These are phyloP conservation scores for Geranium rotundifolium DNA, from an alignment of 345 rosid genomes.

Conservation along the genomic window DNA sequence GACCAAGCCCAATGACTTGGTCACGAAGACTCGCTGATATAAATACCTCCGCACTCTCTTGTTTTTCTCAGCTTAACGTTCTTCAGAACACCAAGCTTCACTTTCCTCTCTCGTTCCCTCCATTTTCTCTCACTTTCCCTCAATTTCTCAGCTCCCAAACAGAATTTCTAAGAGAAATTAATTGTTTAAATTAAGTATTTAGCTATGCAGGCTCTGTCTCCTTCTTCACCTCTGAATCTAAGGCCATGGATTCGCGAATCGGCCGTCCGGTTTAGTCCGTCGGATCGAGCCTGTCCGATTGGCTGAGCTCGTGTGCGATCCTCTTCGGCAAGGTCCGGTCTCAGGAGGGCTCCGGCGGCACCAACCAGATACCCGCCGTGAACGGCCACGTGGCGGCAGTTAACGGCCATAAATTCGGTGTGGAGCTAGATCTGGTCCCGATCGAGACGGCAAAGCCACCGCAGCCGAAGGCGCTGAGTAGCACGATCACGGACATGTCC, in stretches of 20 bases:
- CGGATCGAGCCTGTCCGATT: conserved; percentile 29
- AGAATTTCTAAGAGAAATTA: too few relatives aligned
- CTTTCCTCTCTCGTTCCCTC: too few relatives aligned
- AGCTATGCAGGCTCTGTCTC: conserved; percentile 24
- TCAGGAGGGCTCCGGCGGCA: conserved; percentile 29
- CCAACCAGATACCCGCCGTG: too few relatives aligned
- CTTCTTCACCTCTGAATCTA: conserved; percentile 19
- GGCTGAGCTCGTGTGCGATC: conserved; percentile 66
- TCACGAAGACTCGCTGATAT: conserved; percentile 11
- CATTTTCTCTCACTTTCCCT: too few relatives aligned
- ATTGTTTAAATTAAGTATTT: too few relatives aligned
- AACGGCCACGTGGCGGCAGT: conserved; percentile 30
- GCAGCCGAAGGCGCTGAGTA: conserved; percentile 6
- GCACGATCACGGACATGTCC: conserved; percentile 5
- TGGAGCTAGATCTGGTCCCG: conserved; percentile 39
- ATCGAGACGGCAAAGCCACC: too few relatives aligned
- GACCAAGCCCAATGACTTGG: conserved; percentile 28
- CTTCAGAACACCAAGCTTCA: conserved; percentile 32
- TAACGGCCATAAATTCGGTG: conserved; percentile 37
- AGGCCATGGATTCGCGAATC: conserved; percentile 3
- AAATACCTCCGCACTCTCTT: conserved; percentile 1
- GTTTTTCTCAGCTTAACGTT: conserved; percentile 39
- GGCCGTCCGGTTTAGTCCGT: conserved; percentile 11
- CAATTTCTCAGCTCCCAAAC: too few relatives aligned
- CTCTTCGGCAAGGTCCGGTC: conserved; percentile 41